These are phyloP conservation scores for Colletotrichum sp. DNA, from an alignment of 2,329 filamentous ascomycete species.

Conservation along the genomic window DNA sequence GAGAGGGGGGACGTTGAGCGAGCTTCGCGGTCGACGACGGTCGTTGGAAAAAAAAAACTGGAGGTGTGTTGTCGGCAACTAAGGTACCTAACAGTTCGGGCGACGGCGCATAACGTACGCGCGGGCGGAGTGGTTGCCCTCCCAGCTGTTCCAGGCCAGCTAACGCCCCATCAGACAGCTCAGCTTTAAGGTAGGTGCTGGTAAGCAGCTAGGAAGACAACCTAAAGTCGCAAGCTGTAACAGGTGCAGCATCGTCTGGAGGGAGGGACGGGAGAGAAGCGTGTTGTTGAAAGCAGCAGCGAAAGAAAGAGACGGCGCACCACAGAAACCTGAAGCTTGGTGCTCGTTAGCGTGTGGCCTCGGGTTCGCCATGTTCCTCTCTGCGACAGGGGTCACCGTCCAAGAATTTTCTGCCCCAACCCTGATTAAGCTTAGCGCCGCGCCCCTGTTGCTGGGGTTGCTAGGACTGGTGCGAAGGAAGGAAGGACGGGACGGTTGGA, in stretches of 20 bases:
- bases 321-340: constrained; percentile 13
- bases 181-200: neutral
- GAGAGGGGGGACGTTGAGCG: neutral
- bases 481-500: neutral
- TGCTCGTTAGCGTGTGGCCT: constrained; percentile 1
- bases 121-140: neutral
- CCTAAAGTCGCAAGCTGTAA: neutral
- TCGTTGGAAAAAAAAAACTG: neutral
- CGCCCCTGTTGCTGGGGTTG: constrained; percentile 11
- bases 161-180: neutral
- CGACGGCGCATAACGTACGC: neutral
- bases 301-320: neutral
- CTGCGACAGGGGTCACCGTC: constrained; percentile 10
- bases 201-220: neutral
- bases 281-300: neutral
- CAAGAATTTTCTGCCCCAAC: neutral
- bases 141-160: neutral
- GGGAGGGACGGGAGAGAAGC: neutral
- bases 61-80: neutral
- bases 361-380: constrained; percentile 10
- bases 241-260: neutral
- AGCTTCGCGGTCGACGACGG: neutral
- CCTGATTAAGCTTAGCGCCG: neutral
- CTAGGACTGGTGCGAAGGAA: neutral
- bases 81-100: neutral